Base-by-base conservation (phyloP, 1,284 basidiomycete species). In the Dichomitus squalens region DNA sequence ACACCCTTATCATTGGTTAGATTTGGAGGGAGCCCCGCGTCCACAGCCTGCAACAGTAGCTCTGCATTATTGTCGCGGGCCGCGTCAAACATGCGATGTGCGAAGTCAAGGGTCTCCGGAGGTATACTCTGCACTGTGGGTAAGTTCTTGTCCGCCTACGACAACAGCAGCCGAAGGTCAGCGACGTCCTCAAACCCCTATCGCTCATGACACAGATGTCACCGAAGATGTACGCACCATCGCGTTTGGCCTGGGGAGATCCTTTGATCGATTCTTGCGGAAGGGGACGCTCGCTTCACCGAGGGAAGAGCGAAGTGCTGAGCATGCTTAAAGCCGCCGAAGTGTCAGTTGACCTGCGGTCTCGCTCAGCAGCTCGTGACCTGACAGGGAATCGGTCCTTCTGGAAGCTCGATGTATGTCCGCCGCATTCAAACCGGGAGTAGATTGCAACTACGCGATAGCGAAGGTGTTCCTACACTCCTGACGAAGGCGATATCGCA, bases 21-120 rank as follows among this genome's bases (percentile, higher is more conserved):
- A 69, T 95, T 92, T 9, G 81, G 73, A 0, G 93, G 92, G 9
- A 95, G 76, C 6, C 93, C 92, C 0, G 85, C 85, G 49, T 87
- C 81, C 52, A 94, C 67, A 41, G 91, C 89, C 55, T 79, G 76
- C 40, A 81, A 55, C 12, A 90, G 73, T 1, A 85, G 66, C 2
- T 73, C 76, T 0, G 76, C 60, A 56, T 87, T 75, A 14, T 91
- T 90, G 5, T 74, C 67, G 5, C 92, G 83, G 11, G 90, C 91
- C 11, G 87, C 83, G 56, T 92, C 82, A 73, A 94, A 93, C 76
- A 93, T 87, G 58, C 83, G 80, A 54, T 84, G 79, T 0, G 90
- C 90, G 70, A 92, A 92, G 12, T 80, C 81, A 60, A 92, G 54
- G 12, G 90, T 88, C 18, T 75, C 80, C 21, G 71, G 56, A 8